Base-by-base conservation (phyloP, 306 rosid genomes). In the Gleditsia sinensis region DNA sequence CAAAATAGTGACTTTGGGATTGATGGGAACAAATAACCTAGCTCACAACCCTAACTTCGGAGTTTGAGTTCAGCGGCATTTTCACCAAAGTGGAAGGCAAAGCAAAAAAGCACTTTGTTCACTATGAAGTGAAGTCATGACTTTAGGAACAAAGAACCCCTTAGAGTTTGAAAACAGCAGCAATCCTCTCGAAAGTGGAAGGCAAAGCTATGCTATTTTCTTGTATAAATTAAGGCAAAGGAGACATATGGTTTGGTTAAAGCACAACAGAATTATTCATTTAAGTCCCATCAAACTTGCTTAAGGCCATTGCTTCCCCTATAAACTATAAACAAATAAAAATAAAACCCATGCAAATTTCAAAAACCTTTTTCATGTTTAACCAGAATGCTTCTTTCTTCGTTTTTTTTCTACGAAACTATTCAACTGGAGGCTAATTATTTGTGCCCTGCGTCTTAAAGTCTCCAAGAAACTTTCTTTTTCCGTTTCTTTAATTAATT, bases 181-280 rank as follows among this genome's bases (percentile, higher is more conserved):
- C n/a, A n/a, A n/a, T n/a, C n/a, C 67, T 33, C 67, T 33, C 37
- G 33, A 67, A 80, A 86, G 82, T 57, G 73, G 53, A 76, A 71
- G 69, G 54, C 59, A 75, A 78, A 80, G 40, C 67, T 28, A 75
- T 64, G 64, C 77, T 79, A 40, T 76, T 66, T 83, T 75, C 69
- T 55, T 69, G 74, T 58, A 40, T 73, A 49, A 54, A 55, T 45
- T 60, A 2, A 37, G 46, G 45, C 46, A 30, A 68, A 50, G 72
- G 90, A 78, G 78, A 85, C 94, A 88, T 67, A 14, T 69, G 77
- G 94, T 81, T 66, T 80, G 71, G 90, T 67, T 85, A 85, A 88
- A 91, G 82, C 67, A 77, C 78, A 86, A 74, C 96, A 86, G 60
- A 82, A 85, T 78, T 57, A 83, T 74, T 76, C 82, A 53, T 67